Conservation (phyloP, 164 flowering plant genomes). For the Dillenia turbinata region DNA sequence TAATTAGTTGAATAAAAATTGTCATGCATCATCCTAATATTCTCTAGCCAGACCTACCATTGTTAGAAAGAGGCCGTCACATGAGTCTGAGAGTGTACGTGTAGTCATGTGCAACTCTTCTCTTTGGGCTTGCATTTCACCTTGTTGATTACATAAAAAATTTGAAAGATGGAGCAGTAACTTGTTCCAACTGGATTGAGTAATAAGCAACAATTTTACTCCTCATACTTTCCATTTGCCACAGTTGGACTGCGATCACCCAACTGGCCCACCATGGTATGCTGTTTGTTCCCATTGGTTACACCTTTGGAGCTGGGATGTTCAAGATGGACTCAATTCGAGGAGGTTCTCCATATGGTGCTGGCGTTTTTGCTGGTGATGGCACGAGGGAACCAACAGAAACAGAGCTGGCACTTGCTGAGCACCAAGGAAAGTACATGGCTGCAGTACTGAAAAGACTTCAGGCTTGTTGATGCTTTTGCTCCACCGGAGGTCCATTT, state of each 20-base stretch:
- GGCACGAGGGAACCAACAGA: conserved; percentile 60
- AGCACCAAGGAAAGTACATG: conserved; percentile 78
- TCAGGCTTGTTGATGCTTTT: conserved; percentile 5
- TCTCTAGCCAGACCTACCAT: too few relatives aligned
- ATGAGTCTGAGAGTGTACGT: too few relatives aligned
- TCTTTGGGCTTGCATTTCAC: too few relatives aligned
- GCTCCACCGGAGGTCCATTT: too few relatives aligned
- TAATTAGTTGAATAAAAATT: too few relatives aligned
- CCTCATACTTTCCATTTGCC: conserved; percentile 1
- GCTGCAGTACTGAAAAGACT: conserved; percentile 53
- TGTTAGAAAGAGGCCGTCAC: too few relatives aligned
- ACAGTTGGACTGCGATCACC: conserved; percentile 73
- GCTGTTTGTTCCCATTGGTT: conserved; percentile 76
- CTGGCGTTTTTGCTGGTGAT: conserved; percentile 64
- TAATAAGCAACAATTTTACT: too few relatives aligned
- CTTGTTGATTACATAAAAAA: too few relatives aligned
- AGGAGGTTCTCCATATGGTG: conserved; percentile 82
- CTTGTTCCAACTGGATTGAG: too few relatives aligned
- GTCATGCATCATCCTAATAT: too few relatives aligned
- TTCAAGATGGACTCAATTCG: conserved; percentile 53
- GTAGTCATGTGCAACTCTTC: too few relatives aligned
- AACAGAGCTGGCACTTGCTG: conserved; percentile 60
- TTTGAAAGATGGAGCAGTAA: too few relatives aligned
- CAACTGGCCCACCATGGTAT: conserved; percentile 71
- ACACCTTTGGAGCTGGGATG: conserved; percentile 80